Conservation (phyloP, 2,329 filamentous ascomycete species). For the Thielaviopsis musarum region DNA sequence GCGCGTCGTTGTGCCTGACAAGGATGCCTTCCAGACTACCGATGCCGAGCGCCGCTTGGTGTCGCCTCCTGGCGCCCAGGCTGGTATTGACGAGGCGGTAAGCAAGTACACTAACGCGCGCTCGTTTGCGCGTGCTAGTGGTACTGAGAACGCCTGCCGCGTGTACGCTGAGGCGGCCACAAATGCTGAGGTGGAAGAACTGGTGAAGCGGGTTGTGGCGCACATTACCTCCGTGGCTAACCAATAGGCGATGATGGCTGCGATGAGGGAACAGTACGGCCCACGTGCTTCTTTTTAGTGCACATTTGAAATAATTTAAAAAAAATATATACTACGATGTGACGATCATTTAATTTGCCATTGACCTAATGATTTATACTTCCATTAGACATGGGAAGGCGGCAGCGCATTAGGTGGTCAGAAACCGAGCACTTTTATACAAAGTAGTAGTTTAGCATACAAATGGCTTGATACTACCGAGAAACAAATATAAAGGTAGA, state of each 20-base stretch:
- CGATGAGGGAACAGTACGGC: background rate
- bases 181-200: constrained; percentile 74
- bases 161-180: constrained; percentile 93
- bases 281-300: no score
- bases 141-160: constrained; percentile 88
- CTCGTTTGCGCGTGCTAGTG: constrained; percentile 80
- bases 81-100: constrained; percentile 72
- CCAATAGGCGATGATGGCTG: constrained; percentile 2
- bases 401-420: no score
- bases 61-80: constrained; percentile 62
- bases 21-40: constrained; percentile 77
- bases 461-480: no score
- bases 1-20: constrained; percentile 75
- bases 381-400: background rate
- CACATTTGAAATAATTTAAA: background rate
- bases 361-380: background rate
- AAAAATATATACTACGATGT: background rate
- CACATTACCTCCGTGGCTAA: constrained; percentile 32
- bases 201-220: constrained; percentile 66
- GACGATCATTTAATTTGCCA: background rate
- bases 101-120: constrained; percentile 82
- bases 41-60: constrained; percentile 83
- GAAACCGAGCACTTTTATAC: no score
- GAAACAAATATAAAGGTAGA: background rate
- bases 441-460: no score